These are phyloP conservation scores for Skeletonema grethae DNA, from an alignment of 108 stramenopile species.

Conservation along the genomic window DNA sequence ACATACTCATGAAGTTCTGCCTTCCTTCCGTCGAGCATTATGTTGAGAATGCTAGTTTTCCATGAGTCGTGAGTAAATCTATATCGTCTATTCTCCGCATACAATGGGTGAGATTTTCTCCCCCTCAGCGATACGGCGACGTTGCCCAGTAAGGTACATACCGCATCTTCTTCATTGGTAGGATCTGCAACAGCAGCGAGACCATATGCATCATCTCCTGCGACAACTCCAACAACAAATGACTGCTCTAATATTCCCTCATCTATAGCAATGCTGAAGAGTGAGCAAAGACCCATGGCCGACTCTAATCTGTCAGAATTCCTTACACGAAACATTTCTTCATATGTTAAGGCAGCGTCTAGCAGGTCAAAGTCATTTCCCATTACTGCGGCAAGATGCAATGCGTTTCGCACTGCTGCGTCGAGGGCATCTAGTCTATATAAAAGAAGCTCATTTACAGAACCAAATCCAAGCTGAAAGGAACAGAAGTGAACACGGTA, in stretches of 20 bases:
- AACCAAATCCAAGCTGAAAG: conserved; percentile 27
- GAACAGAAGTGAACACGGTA: not conserved
- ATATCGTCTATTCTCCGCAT: conserved; percentile 47
- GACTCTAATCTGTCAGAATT: conserved; percentile 29
- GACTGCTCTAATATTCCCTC: conserved; percentile 68
- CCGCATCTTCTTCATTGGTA: conserved; percentile 33
- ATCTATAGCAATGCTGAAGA: conserved; percentile 55
- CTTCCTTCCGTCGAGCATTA: conserved; percentile 62
- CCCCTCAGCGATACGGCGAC: conserved; percentile 26
- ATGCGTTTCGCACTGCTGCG: conserved; percentile 44
- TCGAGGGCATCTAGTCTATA: conserved; percentile 66
- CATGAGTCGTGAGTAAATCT: conserved; percentile 65
- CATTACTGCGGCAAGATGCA: conserved; percentile 66
- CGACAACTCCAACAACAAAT: conserved; percentile 4
- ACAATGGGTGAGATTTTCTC: conserved; percentile 39
- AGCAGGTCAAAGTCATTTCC: conserved; percentile 62
- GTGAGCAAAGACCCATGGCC: conserved; percentile 30
- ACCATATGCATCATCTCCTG: conserved; percentile 25
- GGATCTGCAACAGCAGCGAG: conserved; percentile 1
- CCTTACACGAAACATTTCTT: conserved; percentile 35
- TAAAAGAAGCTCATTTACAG: conserved; percentile 57
- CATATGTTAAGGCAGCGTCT: conserved; percentile 51
- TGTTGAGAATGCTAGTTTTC: conserved; percentile 59
- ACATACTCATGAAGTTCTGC: conserved; percentile 64
- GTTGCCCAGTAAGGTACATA: conserved; percentile 21